Evolutionary conservation across 345 rosid species (phyloP), one percentile per base, ranked within the genome.

Genomic region (Eucalyptus dawsonii): DNA sequence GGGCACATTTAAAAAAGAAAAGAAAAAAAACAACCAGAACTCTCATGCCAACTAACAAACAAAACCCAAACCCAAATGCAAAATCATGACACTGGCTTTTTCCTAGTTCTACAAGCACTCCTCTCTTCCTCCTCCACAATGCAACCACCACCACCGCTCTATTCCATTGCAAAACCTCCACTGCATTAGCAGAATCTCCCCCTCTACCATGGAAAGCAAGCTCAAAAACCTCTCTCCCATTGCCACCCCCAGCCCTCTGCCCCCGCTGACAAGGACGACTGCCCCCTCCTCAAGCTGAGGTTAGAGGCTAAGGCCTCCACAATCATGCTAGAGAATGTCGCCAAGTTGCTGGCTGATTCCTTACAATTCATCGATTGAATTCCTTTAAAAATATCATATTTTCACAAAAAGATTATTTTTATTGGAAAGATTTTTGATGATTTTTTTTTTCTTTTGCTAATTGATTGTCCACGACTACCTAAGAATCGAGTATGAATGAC

Each of bases 261-360:
- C 69, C 15, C 31, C 15, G n/a, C 14, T 6, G 31, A 60, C 31
- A 60, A 60, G 67, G 67, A 60, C 2, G 31, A 60, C 5, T 21
- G 58, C 11, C 7, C 67, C 67, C 31, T 13, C 67, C 31, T 27
- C 8, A 29, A 13, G 69, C 17, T 12, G 67, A 14, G 14, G 69
- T 4, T 16, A 7, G 31, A 62, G 69, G 69, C 5, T n/a, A 2
- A 62, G 69, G 31, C 9, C 69, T 62, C 34, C 69, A 6, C 69
- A 0, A 62, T 62, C 67, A 60, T 13, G 31, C 29, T 1, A 9
- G 14, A 56, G 62, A 24, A 24, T 12, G 2, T 56, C 6, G 29
- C 91, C 90, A 98, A 95, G 94, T 90, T 97, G 10, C 10, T 19
- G 25, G 58, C 10, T 47, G 49, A 47, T 47, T 47, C 49, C 49